Conservation (phyloP, 129 eudicot species). For the Escallonia rubra region DNA sequence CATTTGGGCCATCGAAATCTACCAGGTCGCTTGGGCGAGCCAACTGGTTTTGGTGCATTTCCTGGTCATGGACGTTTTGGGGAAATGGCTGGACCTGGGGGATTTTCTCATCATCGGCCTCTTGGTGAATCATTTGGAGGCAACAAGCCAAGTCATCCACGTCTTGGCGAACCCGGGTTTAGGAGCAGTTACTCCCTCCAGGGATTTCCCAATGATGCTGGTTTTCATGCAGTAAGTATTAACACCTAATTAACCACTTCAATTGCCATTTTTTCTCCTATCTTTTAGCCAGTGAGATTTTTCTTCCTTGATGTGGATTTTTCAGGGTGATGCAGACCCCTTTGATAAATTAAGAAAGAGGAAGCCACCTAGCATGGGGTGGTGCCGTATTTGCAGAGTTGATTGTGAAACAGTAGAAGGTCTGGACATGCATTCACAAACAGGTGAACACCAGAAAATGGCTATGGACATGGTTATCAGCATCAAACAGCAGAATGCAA, state of each 20-base stretch:
- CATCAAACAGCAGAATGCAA: constrained; percentile 75
- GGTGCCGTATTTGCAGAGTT: constrained; percentile 94
- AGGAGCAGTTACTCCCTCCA: constrained; percentile 55
- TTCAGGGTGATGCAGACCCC: constrained; percentile 64
- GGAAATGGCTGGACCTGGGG: constrained; percentile 48
- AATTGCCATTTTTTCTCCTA: not conserved
- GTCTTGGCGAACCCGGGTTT: constrained; percentile 68
- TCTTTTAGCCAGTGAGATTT: not conserved
- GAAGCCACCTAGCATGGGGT: constrained; percentile 57
- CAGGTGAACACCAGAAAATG: constrained; percentile 89
- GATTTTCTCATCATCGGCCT: constrained; percentile 44
- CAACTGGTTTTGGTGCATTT: constrained; percentile 29
- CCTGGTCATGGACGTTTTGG: constrained; percentile 11
- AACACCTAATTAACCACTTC: not conserved
- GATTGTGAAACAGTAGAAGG: constrained; percentile 95
- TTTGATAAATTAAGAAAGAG: constrained; percentile 69
- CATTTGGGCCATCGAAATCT: constrained; percentile 43
- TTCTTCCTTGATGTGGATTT: not conserved
- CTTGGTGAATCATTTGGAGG: constrained; percentile 48
- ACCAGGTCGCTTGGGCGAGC: constrained; percentile 42
- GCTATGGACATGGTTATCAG: constrained; percentile 80
- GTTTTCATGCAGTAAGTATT: constrained; percentile 59
- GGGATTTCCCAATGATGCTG: constrained; percentile 48
- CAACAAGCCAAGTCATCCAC: constrained; percentile 46
- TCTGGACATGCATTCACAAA: constrained; percentile 85